A percentile compares a stretch with the other conserved stretches of the same genome.
Evolutionary conservation across 2,329 filamentous ascomycete species (phyloP).

Genomic region (Ascosphaera acerosa): DNA sequence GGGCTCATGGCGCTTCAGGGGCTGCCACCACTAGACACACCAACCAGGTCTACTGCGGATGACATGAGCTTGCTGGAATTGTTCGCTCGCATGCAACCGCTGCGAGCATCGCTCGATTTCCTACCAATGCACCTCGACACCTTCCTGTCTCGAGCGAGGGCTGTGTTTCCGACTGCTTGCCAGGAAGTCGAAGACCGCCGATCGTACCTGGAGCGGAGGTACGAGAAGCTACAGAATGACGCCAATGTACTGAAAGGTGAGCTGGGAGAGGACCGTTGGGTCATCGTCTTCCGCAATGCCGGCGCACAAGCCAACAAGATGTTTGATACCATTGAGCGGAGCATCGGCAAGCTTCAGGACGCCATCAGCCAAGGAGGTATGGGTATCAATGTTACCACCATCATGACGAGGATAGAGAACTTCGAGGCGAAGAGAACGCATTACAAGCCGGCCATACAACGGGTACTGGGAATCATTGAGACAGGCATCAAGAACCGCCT

Average conservation of each 20-base stretch:
- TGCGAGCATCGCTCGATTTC: slow-evolving; percentile 83
- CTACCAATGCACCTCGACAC: slow-evolving; percentile 79
- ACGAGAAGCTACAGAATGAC: slow-evolving; percentile 70
- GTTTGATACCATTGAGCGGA: slow-evolving; percentile 83
- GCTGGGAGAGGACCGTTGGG: slow-evolving; percentile 85
- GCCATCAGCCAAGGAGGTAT: slow-evolving; percentile 51
- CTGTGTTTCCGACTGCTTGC: slow-evolving; percentile 69
- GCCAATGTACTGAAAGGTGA: slow-evolving; percentile 75
- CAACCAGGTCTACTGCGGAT: too few species aligned
- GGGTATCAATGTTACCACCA: slow-evolving; percentile 39
- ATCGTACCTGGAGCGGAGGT: slow-evolving; percentile 52
- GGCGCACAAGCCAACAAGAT: slow-evolving; percentile 84
- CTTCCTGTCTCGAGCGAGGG: slow-evolving; percentile 54
- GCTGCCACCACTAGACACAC: slow-evolving; percentile 17
- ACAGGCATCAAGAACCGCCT: slow-evolving; percentile 88
- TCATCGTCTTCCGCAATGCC: slow-evolving; percentile 82
- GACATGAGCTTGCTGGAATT: slow-evolving; percentile 71
- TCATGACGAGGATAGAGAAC: slow-evolving; percentile 66
- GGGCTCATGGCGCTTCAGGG: slow-evolving; percentile 27
- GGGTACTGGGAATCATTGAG: slow-evolving; percentile 77
- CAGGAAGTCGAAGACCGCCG: slow-evolving; percentile 61
- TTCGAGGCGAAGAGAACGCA: slow-evolving; percentile 91
- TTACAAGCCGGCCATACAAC: slow-evolving; percentile 78
- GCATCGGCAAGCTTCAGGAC: slow-evolving; percentile 57
- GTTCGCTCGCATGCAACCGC: slow-evolving; percentile 84